Percentiles rank a stretch among this genome's conserved stretches.
These are phyloP conservation scores for Casuarina equisetifolia DNA, from an alignment of 306 rosid genomes.

Conservation along the genomic window DNA sequence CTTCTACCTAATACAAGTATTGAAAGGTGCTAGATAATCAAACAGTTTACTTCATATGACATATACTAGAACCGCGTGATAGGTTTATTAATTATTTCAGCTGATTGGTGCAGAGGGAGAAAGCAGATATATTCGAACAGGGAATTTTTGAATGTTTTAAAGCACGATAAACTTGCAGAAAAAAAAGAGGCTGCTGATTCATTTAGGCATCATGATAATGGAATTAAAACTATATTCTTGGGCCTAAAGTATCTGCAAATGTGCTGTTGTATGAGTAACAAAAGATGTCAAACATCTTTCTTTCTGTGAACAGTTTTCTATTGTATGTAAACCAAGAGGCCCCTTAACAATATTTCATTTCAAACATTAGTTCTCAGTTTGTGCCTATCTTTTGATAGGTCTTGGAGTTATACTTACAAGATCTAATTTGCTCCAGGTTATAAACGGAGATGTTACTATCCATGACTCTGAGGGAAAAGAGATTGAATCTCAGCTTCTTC, in stretches of 20 bases:
- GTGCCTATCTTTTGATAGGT: background rate
- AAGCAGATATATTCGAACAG: background rate
- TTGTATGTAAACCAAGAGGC: background rate
- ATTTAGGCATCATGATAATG: background rate
- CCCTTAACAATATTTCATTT: background rate
- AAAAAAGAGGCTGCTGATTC: background rate
- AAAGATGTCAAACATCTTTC: background rate
- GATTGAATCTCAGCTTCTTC: constrained; percentile 54
- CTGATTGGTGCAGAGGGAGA: background rate
- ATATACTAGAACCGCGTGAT: background rate
- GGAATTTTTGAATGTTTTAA: background rate
- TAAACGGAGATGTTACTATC: constrained; percentile 43
- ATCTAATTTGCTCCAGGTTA: constrained; percentile 33
- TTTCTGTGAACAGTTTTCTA: background rate
- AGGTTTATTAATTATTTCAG: background rate
- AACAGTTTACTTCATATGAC: background rate
- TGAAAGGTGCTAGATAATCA: background rate
- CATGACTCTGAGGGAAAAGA: constrained; percentile 50
- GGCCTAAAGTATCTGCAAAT: background rate
- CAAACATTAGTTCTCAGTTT: background rate
- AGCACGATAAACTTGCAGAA: background rate
- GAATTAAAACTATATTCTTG: background rate
- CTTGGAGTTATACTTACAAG: background rate
- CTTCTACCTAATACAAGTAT: background rate
- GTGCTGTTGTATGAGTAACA: background rate